Evolutionary conservation across 495 filamentous ascomycete species (phyloP), one percentile per base, ranked within the genome.

Genomic region (Thermothielavioides terrestris): DNA sequence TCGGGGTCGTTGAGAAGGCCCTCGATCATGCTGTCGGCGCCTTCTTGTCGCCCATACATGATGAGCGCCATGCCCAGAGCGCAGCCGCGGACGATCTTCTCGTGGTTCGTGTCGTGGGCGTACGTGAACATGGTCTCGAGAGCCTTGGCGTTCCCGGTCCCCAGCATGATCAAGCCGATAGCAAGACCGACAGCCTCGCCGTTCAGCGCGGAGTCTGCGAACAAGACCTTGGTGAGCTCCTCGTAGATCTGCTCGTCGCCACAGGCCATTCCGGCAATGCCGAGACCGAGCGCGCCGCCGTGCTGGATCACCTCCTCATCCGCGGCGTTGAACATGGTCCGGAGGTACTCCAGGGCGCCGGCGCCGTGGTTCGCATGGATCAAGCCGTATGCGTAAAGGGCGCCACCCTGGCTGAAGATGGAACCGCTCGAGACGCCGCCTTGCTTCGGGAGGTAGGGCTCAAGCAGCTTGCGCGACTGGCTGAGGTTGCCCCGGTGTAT

Each of bases 281-380:
- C 94, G 34, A 99, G 77, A 51, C 94, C 94, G 20, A 99, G 70
- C 46, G 94, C 92, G 58, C 89, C 94, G 66, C 94, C 94, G 63
- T 99, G 94, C 60, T 95, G 90, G 43, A 99, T 86, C 30, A 96
- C 91, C 60, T 99, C 94, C 56, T 96, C 90, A 0, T 82, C 81
- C 4, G 89, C 87, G 31, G 82, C 80, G 53, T 80, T 85, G 70
- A 99, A 96, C 67, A 89, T 84, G 15, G 83, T 79, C 23, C 83
- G 84, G 37, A 99, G 84, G 58, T 91, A 89, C 27, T 91, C 85
- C 26, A 97, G 73, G 17, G 94, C 94, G 61, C 89, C 85, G 0
- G 89, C 88, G 32, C 92, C 94, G 58, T 99, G 94, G 66, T 99
- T 99, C 50, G 90, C 88, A 62, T 96, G 95, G 50, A 99, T 99